phyloP scores from a whole-genome alignment of 1,284 basidiomycete species.

The Tylopilus orsonianus region DNA sequence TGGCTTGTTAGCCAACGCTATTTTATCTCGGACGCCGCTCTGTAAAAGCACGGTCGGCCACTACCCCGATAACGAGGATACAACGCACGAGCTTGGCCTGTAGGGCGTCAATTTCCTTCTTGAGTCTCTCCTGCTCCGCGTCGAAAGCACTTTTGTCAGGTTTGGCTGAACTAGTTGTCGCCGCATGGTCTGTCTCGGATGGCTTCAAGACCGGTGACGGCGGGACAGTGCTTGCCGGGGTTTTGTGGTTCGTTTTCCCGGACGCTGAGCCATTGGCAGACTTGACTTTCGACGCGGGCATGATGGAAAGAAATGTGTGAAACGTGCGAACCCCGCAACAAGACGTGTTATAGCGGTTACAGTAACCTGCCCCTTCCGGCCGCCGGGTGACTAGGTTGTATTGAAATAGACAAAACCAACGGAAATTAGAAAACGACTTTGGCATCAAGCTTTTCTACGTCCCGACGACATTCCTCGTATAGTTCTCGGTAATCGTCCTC shows the following conservation, averaged over 20 bases:
- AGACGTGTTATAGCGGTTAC: neutral
- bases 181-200: constrained; percentile 41
- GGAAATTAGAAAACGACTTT: constrained; percentile 60
- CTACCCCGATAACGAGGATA: neutral
- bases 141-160: constrained; percentile 85
- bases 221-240: constrained; percentile 45
- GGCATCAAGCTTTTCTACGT: constrained; percentile 81
- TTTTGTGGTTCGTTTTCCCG: constrained; percentile 38
- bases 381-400: too few relatives aligned
- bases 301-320: constrained; percentile 19
- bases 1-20: constrained; percentile 60
- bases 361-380: neutral
- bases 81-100: constrained; percentile 77
- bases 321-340: constrained; percentile 18
- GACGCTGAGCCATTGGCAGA: constrained; percentile 45
- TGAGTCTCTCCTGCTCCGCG: constrained; percentile 80
- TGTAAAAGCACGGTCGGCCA: constrained; percentile 34
- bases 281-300: constrained; percentile 59
- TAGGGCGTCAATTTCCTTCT: constrained; percentile 78
- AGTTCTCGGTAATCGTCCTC: constrained; percentile 82
- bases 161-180: constrained; percentile 46
- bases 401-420: too few relatives aligned
- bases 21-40: constrained; percentile 80
- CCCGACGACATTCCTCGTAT: constrained; percentile 82
- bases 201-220: constrained; percentile 47